Percentiles rank a stretch among this genome's conserved stretches.
Evolutionary conservation across 805 yeast genomes (phyloP).

Genomic region (Spathaspora arborariae): DNA sequence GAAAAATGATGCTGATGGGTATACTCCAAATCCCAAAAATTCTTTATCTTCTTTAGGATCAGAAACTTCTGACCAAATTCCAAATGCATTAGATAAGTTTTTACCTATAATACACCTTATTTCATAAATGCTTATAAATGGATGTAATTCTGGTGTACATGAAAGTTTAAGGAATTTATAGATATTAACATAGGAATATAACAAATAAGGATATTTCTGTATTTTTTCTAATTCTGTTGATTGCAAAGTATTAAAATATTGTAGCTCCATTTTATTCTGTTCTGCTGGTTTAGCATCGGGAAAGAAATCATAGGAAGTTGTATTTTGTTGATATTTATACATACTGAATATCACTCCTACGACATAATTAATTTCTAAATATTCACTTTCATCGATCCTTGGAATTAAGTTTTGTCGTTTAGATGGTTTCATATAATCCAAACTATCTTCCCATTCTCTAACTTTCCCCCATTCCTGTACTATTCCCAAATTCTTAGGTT

Average conservation of each 20-base stretch:
- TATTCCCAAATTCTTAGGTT: conserved; percentile 14
- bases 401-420: conserved; percentile 38
- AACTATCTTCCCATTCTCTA: conserved; percentile 31
- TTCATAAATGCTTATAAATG: conserved; percentile 30
- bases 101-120: conserved; percentile 51
- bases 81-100: conserved; percentile 67
- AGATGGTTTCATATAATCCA: conserved; percentile 29
- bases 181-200: conserved; percentile 44
- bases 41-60: conserved; percentile 44
- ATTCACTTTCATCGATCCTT: conserved; percentile 48
- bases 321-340: conserved; percentile 10
- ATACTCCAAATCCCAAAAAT: conserved; percentile 57
- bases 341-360: conserved; percentile 33
- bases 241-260: conserved; percentile 42
- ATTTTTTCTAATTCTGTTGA: conserved; percentile 49
- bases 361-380: conserved; percentile 48
- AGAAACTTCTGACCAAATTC: conserved; percentile 52
- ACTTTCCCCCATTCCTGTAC: conserved; percentile 36
- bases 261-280: conserved; percentile 15
- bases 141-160: conserved; percentile 32
- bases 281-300: background rate
- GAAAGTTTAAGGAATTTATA: conserved; percentile 45
- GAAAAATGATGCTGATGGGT: conserved; percentile 63
- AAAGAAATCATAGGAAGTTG: background rate
- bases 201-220: conserved; percentile 41